These are phyloP conservation scores for Claviceps pazoutovae DNA, from an alignment of 2,329 filamentous ascomycete genomes.

Conservation along the genomic window DNA sequence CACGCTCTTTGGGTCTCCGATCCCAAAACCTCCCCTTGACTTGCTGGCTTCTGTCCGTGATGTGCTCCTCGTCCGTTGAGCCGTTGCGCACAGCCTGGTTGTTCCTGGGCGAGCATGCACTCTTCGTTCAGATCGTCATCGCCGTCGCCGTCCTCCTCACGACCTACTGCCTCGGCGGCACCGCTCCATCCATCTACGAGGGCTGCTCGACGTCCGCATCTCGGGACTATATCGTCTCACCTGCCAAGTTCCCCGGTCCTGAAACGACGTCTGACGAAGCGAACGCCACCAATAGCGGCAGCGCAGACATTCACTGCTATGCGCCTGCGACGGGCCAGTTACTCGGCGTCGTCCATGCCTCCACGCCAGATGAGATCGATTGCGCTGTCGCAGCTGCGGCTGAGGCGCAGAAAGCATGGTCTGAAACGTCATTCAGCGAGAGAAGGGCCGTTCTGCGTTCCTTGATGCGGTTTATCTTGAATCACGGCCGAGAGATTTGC, in stretches of 20 bases:
- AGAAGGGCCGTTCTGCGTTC: conserved; percentile 68
- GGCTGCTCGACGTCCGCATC: conserved; percentile 22
- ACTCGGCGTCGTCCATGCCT: conserved; percentile 65
- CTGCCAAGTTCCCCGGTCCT: conserved; percentile 43
- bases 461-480: conserved; percentile 68
- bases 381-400: conserved; percentile 59
- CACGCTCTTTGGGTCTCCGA: too few species aligned
- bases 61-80: neutral
- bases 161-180: conserved; percentile 17
- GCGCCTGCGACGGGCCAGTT: conserved; percentile 79
- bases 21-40: neutral
- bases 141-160: conserved; percentile 14
- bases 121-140: conserved; percentile 13
- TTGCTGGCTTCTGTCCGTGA: neutral
- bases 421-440: conserved; percentile 60
- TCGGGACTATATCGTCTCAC: conserved; percentile 45
- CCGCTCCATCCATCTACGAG: conserved; percentile 9
- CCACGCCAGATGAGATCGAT: conserved; percentile 66
- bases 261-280: conserved; percentile 44
- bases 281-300: conserved; percentile 49
- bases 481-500: conserved; percentile 80
- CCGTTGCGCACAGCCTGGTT: conserved; percentile 5
- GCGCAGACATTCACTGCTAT: conserved; percentile 66
- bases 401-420: conserved; percentile 65
- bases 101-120: conserved; percentile 2